phyloP scores from a whole-genome alignment of 108 stramenopile genomes.

The Fragilariopsis cylindrus region DNA sequence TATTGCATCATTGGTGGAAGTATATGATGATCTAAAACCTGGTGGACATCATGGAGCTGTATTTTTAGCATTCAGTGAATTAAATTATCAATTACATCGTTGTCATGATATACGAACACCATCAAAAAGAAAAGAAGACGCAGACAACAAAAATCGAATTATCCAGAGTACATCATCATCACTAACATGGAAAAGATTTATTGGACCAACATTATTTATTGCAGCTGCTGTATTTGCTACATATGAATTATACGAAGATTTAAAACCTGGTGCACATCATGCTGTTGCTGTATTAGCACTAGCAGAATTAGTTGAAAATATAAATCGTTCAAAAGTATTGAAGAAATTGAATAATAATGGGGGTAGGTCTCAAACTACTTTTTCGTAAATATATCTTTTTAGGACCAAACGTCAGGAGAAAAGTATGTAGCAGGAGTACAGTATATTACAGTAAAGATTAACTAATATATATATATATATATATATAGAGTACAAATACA shows the following conservation, averaged over 20 bases:
- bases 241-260: constrained; percentile 11
- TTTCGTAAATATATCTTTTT: too few relatives aligned
- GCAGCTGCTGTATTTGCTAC: constrained; percentile 12
- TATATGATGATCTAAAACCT: constrained; percentile 15
- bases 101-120: neutral
- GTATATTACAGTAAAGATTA: too few relatives aligned
- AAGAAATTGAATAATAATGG: neutral
- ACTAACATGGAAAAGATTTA: neutral
- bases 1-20: neutral
- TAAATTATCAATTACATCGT: constrained; percentile 10
- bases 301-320: constrained; percentile 11
- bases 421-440: too few relatives aligned
- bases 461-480: too few relatives aligned
- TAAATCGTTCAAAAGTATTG: constrained; percentile 19
- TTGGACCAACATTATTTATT: neutral
- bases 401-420: too few relatives aligned
- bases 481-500: too few relatives aligned
- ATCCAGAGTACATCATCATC: neutral
- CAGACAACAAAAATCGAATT: neutral
- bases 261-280: constrained; percentile 21
- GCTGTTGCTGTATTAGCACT: constrained; percentile 16
- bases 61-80: constrained; percentile 9
- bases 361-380: too few relatives aligned
- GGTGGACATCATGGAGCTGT: constrained; percentile 22
- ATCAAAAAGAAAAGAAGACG: neutral